These are phyloP conservation scores for Allium sativum DNA, from an alignment of 106 monocot genomes.

Conservation along the genomic window DNA sequence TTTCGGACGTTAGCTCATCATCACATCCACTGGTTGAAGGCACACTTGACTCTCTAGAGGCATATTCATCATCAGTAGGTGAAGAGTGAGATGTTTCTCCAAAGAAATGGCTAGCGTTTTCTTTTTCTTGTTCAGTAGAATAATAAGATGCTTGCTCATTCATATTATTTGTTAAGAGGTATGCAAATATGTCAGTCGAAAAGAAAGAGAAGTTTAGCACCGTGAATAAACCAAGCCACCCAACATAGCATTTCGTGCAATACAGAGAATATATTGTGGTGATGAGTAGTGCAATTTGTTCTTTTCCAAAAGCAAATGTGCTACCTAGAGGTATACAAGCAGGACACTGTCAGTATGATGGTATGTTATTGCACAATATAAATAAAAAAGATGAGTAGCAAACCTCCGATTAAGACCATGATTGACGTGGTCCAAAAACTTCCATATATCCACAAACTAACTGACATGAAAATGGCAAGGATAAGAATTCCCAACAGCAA, in stretches of 20 bases:
- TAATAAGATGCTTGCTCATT: constrained; percentile 33
- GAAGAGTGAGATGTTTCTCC: constrained; percentile 24
- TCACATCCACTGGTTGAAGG: constrained; percentile 87
- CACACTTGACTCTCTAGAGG: constrained; percentile 20
- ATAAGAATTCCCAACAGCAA: constrained; percentile 43
- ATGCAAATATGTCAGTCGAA: constrained; percentile 66
- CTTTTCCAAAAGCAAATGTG: constrained; percentile 51
- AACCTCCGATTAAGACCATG: constrained; percentile 63
- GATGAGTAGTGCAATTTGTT: constrained; percentile 58
- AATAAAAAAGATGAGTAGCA: background rate
- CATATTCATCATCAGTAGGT: constrained; percentile 25
- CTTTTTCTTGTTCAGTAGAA: constrained; percentile 18
- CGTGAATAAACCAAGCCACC: constrained; percentile 80
- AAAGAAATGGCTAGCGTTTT: constrained; percentile 18
- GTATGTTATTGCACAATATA: background rate
- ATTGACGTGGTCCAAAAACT: constrained; percentile 79
- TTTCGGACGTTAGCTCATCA: constrained; percentile 76
- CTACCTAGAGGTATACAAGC: constrained; percentile 24
- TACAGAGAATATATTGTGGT: constrained; percentile 67
- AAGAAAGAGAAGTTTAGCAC: constrained; percentile 80
- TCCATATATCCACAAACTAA: constrained; percentile 77
- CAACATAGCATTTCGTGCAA: constrained; percentile 63
- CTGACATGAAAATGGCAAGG: constrained; percentile 22
- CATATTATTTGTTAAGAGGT: constrained; percentile 52
- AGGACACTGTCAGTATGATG: no score